Base-by-base conservation (phyloP, 768 basidiomycete genomes). In the Floccularia luteovirens region DNA sequence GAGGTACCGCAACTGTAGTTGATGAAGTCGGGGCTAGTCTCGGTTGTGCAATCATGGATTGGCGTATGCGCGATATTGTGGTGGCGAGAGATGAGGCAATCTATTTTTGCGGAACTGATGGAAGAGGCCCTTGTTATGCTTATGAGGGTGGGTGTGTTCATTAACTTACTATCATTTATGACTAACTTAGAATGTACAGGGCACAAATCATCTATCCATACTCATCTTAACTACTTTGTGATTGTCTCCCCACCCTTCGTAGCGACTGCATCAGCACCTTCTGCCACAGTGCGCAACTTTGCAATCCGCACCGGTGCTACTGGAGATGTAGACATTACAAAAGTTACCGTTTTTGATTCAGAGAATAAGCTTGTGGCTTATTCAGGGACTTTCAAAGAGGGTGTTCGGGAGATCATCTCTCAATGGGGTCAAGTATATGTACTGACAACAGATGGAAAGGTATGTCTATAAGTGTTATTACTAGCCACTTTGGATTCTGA, bases 51-150 rank as follows among this genome's bases (percentile, higher is more conserved):
- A 75, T 74, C 24, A 82, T 91, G 74, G 81, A 92, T 51, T 75
- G 78, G 72, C 67, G 70, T 24, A 66, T 67, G n/a, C 67, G 65
- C 31, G 80, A 86, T 52, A 79, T 97, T 50, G 76, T 91, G 10
- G 73, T 98, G 1, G 94, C 91, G 0, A 63, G 87, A 42, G 88
- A 96, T 33, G 96, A 98, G 51, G 93, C 91, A 3, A 81, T 97
- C 17, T 93, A 93, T 50, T 67, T 86, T 5, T 91, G 88, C 51
- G 79, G 82, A 0, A 72, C 75, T 0, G 88, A 92, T 13, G 90
- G 87, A 3, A 66, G 91, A 43, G 84, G 88, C 3, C 74, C 83
- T 0, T 90, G 87, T 39, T 90, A 81, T 54, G 92, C 92, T 1
- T 90, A 92, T 52, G 96, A 98, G 70, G 94, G 93, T 86, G 41